Percentiles rank a stretch among this genome's conserved stretches.
Evolutionary conservation across 805 yeast genomes (phyloP).

Genomic region (Myxozyma neotropica): DNA sequence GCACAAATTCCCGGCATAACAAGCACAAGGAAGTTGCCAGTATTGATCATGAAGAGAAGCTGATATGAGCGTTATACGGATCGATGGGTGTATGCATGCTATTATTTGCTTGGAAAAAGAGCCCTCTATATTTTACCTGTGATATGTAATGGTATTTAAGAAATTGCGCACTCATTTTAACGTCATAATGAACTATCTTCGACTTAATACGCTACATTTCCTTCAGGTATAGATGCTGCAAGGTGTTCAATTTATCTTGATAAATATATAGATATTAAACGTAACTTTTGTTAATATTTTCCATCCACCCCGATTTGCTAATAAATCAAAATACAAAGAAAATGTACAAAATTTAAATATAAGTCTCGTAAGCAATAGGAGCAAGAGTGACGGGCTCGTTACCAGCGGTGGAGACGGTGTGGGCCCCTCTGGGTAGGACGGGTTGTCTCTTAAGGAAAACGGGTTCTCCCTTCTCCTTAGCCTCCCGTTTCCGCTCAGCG

Average conservation of each 20-base stretch:
- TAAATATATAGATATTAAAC: neutral
- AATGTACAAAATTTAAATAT: slow-evolving; percentile 60
- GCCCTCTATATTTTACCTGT: too few species aligned
- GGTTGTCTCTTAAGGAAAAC: slow-evolving; percentile 98
- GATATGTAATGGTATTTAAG: too few species aligned
- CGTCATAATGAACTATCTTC: too few species aligned
- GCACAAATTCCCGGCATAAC: too few species aligned
- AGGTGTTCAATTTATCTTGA: neutral
- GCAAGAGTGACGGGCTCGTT: slow-evolving; percentile 95
- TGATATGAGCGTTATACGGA: too few species aligned
- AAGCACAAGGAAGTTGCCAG: too few species aligned
- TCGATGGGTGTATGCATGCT: too few species aligned
- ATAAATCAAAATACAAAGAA: slow-evolving; percentile 9
- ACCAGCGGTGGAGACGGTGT: slow-evolving; percentile 77
- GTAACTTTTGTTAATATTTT: slow-evolving; percentile 11
- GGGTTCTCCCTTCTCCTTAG: slow-evolving; percentile 89
- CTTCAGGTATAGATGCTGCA: too few species aligned
- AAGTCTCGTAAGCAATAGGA: slow-evolving; percentile 99
- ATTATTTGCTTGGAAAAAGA: too few species aligned
- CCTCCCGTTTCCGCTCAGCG: slow-evolving; percentile 91
- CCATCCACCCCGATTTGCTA: slow-evolving; percentile 10
- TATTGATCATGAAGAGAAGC: too few species aligned
- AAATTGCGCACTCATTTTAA: too few species aligned
- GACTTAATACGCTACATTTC: too few species aligned
- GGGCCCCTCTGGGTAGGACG: slow-evolving; percentile 93